Conservation (phyloP, 345 rosid species). For the Melaleuca quinquenervia region DNA sequence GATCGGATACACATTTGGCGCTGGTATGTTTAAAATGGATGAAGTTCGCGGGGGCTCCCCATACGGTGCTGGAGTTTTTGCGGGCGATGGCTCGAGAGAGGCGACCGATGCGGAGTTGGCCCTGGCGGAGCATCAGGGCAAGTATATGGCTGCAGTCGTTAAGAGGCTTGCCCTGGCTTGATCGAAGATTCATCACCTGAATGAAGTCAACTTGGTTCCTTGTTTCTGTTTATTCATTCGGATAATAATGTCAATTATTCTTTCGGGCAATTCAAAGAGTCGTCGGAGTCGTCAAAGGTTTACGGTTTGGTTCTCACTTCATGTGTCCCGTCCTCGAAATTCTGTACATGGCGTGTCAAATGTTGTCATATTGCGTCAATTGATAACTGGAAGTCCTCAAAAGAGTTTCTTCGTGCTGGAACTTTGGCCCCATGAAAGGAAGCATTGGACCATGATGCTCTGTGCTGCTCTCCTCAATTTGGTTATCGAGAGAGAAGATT, state of each 20-base stretch:
- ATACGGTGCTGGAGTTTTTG: conserved; percentile 50
- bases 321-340: neutral
- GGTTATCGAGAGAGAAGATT: neutral
- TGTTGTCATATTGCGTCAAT: neutral
- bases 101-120: conserved; percentile 36
- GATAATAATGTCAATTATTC: neutral
- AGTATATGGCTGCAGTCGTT: conserved; percentile 46
- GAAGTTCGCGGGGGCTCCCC: conserved; percentile 46
- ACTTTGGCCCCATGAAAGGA: neutral
- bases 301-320: neutral
- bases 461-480: neutral
- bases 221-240: neutral
- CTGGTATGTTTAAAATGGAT: conserved; percentile 47
- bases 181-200: neutral
- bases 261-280: neutral
- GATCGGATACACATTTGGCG: conserved; percentile 52
- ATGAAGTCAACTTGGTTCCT: neutral
- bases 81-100: conserved; percentile 47
- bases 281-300: neutral
- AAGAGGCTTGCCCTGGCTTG: conserved; percentile 26
- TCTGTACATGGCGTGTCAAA: neutral
- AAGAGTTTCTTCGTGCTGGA: neutral
- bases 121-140: conserved; percentile 55
- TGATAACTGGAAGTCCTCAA: neutral
- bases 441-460: neutral